phyloP scores from a whole-genome alignment of 805 yeast species.

The Ascoidea tarda region DNA sequence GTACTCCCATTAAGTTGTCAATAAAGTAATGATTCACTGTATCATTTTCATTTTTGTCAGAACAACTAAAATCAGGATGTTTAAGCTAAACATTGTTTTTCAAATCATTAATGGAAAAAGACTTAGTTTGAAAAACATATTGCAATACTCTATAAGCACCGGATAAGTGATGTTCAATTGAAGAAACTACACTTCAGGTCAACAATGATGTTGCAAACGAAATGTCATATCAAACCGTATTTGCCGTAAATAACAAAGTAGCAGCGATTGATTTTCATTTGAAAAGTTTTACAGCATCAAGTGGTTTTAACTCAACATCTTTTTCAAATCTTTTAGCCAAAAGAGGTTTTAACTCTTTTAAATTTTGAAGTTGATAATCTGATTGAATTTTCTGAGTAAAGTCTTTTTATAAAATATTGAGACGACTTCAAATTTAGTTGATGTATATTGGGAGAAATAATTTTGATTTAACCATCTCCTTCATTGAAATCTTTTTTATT shows the following conservation, averaged over 20 bases:
- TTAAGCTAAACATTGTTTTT: no score
- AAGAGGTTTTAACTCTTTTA: not conserved
- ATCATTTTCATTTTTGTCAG: not conserved
- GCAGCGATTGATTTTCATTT: constrained; percentile 3
- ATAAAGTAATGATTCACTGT: no score
- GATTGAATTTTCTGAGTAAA: no score
- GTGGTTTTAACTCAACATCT: not conserved
- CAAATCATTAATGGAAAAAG: not conserved
- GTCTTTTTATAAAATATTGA: not conserved
- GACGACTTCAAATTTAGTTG: not conserved
- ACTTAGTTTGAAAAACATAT: not conserved
- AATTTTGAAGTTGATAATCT: not conserved
- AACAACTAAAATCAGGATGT: not conserved
- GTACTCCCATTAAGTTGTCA: no score
- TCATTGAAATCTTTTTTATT: no score
- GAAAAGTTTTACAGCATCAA: not conserved
- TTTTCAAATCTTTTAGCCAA: not conserved
- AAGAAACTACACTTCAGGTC: not conserved
- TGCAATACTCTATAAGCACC: not conserved
- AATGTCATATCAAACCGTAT: constrained; percentile 6
- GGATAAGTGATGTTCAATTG: not conserved
- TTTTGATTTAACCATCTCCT: no score
- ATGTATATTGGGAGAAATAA: no score
- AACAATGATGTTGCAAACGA: not conserved
- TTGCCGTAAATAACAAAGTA: constrained; percentile 2